Percentiles rank a stretch among this genome's conserved stretches.
These are phyloP conservation scores for Multifurca ochricompacta DNA, from an alignment of 768 basidiomycete species.

Conservation along the genomic window DNA sequence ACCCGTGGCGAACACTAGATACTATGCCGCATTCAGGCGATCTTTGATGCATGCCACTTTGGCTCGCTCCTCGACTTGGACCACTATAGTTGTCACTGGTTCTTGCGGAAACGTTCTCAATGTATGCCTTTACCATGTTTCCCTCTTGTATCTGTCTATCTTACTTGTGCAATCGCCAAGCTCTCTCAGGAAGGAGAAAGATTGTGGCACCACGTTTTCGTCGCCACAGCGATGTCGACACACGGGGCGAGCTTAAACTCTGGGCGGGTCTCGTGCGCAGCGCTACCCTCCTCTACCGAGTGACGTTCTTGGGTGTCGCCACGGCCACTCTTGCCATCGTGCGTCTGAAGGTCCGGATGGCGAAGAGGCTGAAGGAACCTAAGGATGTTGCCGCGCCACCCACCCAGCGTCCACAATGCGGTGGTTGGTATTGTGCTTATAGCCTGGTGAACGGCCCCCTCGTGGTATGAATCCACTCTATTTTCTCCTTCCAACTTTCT, in stretches of 20 bases:
- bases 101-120: background rate
- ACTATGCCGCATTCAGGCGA: no score
- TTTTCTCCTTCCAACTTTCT: background rate
- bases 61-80: conserved; percentile 20
- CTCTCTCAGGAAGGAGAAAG: background rate
- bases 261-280: background rate
- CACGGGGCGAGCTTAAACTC: background rate
- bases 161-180: background rate
- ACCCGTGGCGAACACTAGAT: no score
- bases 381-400: background rate
- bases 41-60: conserved; percentile 21
- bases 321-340: background rate
- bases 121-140: background rate
- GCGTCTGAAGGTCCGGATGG: background rate
- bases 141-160: background rate
- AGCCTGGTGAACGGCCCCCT: background rate
- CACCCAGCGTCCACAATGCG: background rate
- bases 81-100: conserved; percentile 18
- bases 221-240: background rate
- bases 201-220: background rate
- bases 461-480: conserved; percentile 5
- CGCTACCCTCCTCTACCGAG: background rate
- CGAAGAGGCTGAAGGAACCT: background rate
- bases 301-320: background rate
- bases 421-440: background rate